Percentiles rank a stretch among this genome's conserved stretches.
Evolutionary conservation across 2,329 filamentous ascomycete species (phyloP).

Genomic region (Aspergillus proliferans): DNA sequence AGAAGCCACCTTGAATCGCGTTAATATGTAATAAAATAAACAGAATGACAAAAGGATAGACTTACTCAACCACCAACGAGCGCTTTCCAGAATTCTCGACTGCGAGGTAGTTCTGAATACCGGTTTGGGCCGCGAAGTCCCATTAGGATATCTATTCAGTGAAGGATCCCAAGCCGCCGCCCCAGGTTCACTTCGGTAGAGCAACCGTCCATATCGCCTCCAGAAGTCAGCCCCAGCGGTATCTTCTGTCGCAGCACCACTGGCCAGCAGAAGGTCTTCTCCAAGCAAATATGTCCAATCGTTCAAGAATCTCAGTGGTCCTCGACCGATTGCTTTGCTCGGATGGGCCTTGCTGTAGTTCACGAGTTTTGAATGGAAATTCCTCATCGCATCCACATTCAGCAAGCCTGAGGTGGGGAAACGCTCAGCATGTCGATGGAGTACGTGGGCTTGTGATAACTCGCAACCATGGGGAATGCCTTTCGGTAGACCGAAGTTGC

Average conservation of each 20-base stretch:
- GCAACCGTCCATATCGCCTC: conserved; percentile 49
- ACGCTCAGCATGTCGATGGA: conserved; percentile 52
- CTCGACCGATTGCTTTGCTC: conserved; percentile 31
- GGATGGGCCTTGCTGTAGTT: conserved; percentile 40
- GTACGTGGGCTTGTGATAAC: conserved; percentile 48
- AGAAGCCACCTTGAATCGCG: conserved; percentile 21
- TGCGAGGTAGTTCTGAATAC: conserved; percentile 51
- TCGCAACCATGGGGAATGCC: conserved; percentile 53
- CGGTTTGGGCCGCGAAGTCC: conserved; percentile 44
- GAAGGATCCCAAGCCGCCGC: conserved; percentile 45
- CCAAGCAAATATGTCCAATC: conserved; percentile 45
- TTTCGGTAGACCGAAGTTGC: conserved; percentile 19
- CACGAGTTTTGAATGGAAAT: conserved; percentile 45
- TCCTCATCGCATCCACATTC: conserved; percentile 45
- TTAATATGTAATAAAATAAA: conserved; percentile 25
- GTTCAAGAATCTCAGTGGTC: conserved; percentile 50
- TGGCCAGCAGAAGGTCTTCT: conserved; percentile 40
- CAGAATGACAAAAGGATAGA: conserved; percentile 32
- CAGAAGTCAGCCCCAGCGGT: conserved; percentile 47
- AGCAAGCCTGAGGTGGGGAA: conserved; percentile 44
- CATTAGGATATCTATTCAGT: conserved; percentile 36
- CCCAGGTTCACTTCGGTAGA: conserved; percentile 46
- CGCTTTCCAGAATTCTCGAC: conserved; percentile 49
- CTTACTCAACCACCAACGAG: conserved; percentile 41
- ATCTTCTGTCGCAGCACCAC: conserved; percentile 48